Evolutionary conservation across 306 rosid genomes (phyloP), one percentile per base, ranked within the genome.

Genomic region (Lathyrus sativus): DNA sequence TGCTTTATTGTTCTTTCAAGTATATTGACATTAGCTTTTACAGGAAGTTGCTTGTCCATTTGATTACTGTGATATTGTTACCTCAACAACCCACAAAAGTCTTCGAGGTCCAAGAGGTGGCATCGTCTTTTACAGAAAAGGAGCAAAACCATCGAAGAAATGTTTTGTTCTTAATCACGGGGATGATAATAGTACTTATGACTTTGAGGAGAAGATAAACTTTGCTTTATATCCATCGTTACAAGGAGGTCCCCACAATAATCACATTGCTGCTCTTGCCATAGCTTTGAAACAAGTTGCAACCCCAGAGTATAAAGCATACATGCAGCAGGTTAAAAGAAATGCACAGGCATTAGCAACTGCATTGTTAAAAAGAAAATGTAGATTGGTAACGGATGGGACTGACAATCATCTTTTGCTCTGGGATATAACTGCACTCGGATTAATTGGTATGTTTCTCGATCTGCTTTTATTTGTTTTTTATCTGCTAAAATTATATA

Each of bases 241-340:
- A 71, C 96, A 89, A 84, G 98, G 96, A 78, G 98, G 92, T 64
- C 98, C 96, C 22, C 95, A 92, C 79, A 89, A 89, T 65, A 91
- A 87, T 74, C 87, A 84, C 78, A 82, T 85, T 79, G 90, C 96
- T 75, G 97, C 97, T 35, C 96, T 89, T 68, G 89, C 95, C 62
- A 70, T 89, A 71, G 89, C 96, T 68, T 81, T 91, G 45, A 87
- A 87, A 79, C 95, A 91, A 81, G 90, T 89, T 67, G 92, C 90
- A 44, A 78, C 90, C 76, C 86, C 82, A 7, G 91, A 87, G 61
- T 91, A 87, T 81, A 87, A 80, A 78, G 83, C 77, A 38, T 91
- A 87, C 74, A 87, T 91, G 79, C 87, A 82, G 71, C 91, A 80
- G 75, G 92, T 89, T 79, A 87, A 83, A 85, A 92, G 79, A 83